Evolutionary conservation across 139 green algal species (phyloP).

Genomic region (Coelastrella sp.): DNA sequence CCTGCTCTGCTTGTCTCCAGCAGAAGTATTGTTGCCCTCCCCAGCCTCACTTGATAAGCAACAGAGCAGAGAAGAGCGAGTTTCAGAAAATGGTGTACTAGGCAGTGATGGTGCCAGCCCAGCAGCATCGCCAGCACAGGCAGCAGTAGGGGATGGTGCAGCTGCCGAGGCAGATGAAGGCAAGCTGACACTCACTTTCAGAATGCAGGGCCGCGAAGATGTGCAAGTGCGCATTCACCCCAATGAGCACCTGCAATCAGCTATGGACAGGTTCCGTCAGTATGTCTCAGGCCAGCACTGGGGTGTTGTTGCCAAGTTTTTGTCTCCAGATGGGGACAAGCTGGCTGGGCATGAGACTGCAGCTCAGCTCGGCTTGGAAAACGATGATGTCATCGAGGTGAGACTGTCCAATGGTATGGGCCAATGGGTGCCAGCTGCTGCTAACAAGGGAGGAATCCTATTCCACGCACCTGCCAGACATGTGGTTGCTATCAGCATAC

Average conservation of each 20-base stretch:
- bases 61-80: neutral
- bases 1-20: too few relatives aligned
- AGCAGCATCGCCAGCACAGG: neutral
- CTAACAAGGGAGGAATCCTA: neutral
- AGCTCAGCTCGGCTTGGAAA: constrained; percentile 6
- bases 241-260: neutral
- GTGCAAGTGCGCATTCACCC: neutral
- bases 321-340: constrained; percentile 28
- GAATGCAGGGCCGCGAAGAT: neutral
- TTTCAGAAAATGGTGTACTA: neutral
- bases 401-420: neutral
- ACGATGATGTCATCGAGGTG: constrained; percentile 23
- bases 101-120: neutral
- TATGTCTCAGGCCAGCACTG: constrained; percentile 6
- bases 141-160: neutral
- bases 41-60: neutral
- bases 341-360: constrained; percentile 34
- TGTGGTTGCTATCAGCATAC: too few relatives aligned
- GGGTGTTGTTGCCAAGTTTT: constrained; percentile 2
- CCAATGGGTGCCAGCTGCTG: neutral
- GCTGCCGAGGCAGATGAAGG: neutral
- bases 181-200: constrained; percentile 10
- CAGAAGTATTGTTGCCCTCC: too few relatives aligned
- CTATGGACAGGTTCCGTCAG: neutral
- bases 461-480: too few relatives aligned